Evolutionary conservation across 805 yeast genomes (phyloP), one percentile per base, ranked within the genome.

Genomic region (Cyberlindnera suaveolens): DNA sequence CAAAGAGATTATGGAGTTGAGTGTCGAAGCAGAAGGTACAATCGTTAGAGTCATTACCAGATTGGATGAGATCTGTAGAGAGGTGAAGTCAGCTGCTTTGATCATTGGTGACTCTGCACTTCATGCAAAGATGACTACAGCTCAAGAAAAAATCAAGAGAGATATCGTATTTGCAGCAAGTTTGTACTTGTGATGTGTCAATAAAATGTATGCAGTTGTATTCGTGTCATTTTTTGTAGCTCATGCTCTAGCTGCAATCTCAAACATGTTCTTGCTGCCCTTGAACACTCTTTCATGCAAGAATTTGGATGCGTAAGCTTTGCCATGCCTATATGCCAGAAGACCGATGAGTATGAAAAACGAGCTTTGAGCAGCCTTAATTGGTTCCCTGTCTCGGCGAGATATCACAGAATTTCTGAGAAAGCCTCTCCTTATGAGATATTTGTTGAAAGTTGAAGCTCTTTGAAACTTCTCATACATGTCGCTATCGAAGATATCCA

Each of bases 141-240:
- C 97, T 0, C 98, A 91, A 65, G 98, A 93, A 60, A 78, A 80
- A 62, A 93, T 93, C 60, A 91, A 91, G 66, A 79, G 99, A 56
- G 99, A 93, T 62, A 93, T 93, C 53, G 98, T 93, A 0, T 93
- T 93, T 65, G 93, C 98, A 61, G 97, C 98, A 4, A 85, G 96
- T 44, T 74, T 93, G 47, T 93, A 93, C 60, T 68, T 91, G 51
- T 90, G 43, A 50, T 20, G 3, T 23, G 15, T 30, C n/a, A 18
- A 6, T 38, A 5, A 38, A 38, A 23, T 36, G 31, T 26, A 18
- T 34, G 13, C 14, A 23, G 6, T 14, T 18, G 7, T 10, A 45
- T 37, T 37, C 40, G 20, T 15, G 20, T 33, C 29, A 36, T 37
- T 42, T 35, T 43, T 36, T 16, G 14, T 30, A 33, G 11, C 9